Percentiles rank a stretch among this genome's conserved stretches.
Evolutionary conservation across 2,329 filamentous ascomycete genomes (phyloP).

Genomic region (Stagonosporopsis cucurbitacearum): DNA sequence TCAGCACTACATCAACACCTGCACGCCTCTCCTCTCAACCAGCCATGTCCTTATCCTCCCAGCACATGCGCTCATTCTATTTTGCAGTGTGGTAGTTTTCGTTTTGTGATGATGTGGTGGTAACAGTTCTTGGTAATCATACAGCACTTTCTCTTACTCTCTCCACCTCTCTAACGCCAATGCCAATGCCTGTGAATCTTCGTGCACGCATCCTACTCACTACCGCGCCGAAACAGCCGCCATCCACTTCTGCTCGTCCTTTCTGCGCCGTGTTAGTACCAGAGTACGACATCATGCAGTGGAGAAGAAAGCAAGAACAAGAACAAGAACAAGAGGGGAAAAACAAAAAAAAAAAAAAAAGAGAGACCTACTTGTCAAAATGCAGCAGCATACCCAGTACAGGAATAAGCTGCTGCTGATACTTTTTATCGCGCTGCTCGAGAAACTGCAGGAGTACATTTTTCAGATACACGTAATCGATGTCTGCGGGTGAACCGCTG

Average conservation of each 20-base stretch:
- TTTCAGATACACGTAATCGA: constrained; percentile 76
- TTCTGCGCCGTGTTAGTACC: constrained; percentile 52
- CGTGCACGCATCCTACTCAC: constrained; percentile 16
- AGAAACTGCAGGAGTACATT: constrained; percentile 82
- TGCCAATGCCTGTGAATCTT: constrained; percentile 15
- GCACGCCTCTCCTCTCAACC: constrained; percentile 4
- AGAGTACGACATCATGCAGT: constrained; percentile 18
- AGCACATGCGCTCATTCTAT: too few species aligned
- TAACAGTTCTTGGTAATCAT: background rate
- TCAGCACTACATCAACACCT: constrained; percentile 2
- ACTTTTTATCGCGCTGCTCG: constrained; percentile 78
- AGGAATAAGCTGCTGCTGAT: constrained; percentile 77
- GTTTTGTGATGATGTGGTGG: too few species aligned
- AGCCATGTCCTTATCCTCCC: too few species aligned
- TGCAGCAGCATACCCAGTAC: constrained; percentile 77
- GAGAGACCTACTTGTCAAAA: constrained; percentile 73
- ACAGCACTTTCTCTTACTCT: background rate
- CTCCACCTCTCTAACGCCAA: too few species aligned
- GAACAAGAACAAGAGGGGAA: too few species aligned
- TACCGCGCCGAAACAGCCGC: constrained; percentile 67
- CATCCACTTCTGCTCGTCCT: constrained; percentile 87
- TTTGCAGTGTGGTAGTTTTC: too few species aligned
- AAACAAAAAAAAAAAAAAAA: too few species aligned
- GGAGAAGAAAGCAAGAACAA: too few species aligned
- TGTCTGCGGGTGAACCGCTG: constrained; percentile 36